phyloP scores from a whole-genome alignment of 1,284 basidiomycete species.

The Polyporus tsugae region DNA sequence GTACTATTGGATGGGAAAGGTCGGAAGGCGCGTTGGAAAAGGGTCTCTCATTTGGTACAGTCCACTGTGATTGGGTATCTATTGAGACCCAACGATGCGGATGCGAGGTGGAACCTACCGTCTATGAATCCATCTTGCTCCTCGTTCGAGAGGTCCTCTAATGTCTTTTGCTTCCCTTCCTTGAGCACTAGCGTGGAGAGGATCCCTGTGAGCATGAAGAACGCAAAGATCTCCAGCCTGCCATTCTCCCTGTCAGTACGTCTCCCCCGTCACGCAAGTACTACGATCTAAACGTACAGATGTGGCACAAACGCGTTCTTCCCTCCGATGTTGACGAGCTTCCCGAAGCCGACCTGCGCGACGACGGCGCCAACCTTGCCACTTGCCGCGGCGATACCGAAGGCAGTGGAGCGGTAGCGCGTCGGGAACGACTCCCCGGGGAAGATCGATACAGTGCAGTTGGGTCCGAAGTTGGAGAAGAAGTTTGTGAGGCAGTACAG shows the following conservation, averaged over 20 bases:
- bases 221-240: constrained; percentile 74
- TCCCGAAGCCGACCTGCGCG: constrained; percentile 82
- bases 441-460: constrained; percentile 84
- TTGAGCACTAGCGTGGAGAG: constrained; percentile 79
- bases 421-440: constrained; percentile 91
- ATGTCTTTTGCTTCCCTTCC: constrained; percentile 74
- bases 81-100: neutral
- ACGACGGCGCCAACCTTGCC: constrained; percentile 89
- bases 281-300: constrained; percentile 53
- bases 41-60: neutral
- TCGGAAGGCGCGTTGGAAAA: too few relatives aligned
- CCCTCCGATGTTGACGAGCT: constrained; percentile 74
- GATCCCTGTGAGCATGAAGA: constrained; percentile 85
- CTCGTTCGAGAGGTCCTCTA: constrained; percentile 80
- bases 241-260: constrained; percentile 20
- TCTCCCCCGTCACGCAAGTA: neutral
- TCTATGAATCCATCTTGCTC: constrained; percentile 68
- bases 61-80: neutral
- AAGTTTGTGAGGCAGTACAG: constrained; percentile 81
- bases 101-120: neutral
- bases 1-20: too few relatives aligned
- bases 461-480: constrained; percentile 84
- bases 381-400: constrained; percentile 86
- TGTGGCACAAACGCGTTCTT: constrained; percentile 66
- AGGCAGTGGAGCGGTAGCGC: constrained; percentile 83